Conservation (phyloP, 169 alveolate genomes). For the Cryptosporidium ryanae region DNA sequence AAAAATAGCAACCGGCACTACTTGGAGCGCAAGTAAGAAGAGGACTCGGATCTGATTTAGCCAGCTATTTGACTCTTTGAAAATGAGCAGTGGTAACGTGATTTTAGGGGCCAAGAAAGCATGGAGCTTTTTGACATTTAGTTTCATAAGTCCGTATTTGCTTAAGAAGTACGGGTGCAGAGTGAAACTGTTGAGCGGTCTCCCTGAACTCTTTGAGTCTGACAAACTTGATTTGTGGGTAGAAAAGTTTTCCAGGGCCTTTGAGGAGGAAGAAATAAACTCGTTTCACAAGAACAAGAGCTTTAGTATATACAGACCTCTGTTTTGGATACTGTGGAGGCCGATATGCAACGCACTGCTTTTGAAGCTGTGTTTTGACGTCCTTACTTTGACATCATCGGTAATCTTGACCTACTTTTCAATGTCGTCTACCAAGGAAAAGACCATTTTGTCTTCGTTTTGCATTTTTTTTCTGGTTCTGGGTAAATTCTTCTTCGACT, state of each 20-base stretch:
- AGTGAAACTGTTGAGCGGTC: conserved; percentile 25
- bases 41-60: background rate
- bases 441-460: conserved; percentile 14
- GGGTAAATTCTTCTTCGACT: conserved; percentile 36
- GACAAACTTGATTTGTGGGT: conserved; percentile 62
- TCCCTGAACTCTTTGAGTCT: conserved; percentile 36
- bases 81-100: background rate
- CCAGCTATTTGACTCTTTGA: background rate
- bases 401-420: conserved; percentile 38
- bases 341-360: conserved; percentile 22
- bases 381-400: conserved; percentile 24
- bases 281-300: conserved; percentile 25
- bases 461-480: conserved; percentile 31
- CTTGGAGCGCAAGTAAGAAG: background rate
- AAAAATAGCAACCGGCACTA: background rate
- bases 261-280: conserved; percentile 36
- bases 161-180: conserved; percentile 6
- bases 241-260: conserved; percentile 20
- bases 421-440: conserved; percentile 12
- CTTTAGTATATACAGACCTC: conserved; percentile 26
- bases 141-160: conserved; percentile 38
- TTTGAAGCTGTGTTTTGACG: conserved; percentile 49
- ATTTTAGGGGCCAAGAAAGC: background rate
- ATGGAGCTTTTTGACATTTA: conserved; percentile 34
- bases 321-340: conserved; percentile 51